phyloP scores from a whole-genome alignment of 2,329 filamentous ascomycete genomes.

The Dactylellina parvicollis region DNA sequence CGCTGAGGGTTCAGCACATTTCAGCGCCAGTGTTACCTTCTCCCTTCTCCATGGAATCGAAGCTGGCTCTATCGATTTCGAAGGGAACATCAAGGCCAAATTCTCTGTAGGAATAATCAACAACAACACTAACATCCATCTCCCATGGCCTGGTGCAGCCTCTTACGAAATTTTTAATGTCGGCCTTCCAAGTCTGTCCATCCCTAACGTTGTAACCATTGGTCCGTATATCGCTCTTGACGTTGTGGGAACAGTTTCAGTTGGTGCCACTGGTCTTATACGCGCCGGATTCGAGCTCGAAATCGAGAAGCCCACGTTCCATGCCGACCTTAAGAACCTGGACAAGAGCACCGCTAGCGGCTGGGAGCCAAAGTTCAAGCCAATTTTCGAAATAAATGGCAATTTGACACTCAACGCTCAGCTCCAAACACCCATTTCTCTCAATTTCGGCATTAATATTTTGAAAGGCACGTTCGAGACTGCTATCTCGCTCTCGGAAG shows the following conservation, averaged over 20 bases:
- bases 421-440: constrained; percentile 33
- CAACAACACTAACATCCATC: constrained; percentile 21
- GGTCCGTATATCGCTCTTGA: constrained; percentile 47
- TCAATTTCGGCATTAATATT: constrained; percentile 52
- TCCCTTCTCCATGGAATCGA: constrained; percentile 42
- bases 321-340: constrained; percentile 33
- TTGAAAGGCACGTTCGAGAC: constrained; percentile 39
- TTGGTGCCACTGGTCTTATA: constrained; percentile 36
- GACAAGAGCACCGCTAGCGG: constrained; percentile 25
- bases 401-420: constrained; percentile 41
- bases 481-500: constrained; percentile 27
- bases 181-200: constrained; percentile 35
- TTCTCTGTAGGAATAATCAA: constrained; percentile 39
- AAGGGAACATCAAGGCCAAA: constrained; percentile 39
- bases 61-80: constrained; percentile 46
- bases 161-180: constrained; percentile 42
- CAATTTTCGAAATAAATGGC: constrained; percentile 37
- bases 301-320: constrained; percentile 32
- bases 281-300: constrained; percentile 46
- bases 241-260: constrained; percentile 23
- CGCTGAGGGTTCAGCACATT: constrained; percentile 30
- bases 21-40: constrained; percentile 39
- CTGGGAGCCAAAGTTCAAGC: constrained; percentile 48
- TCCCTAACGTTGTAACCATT: constrained; percentile 40
- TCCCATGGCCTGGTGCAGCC: constrained; percentile 11